Base-by-base conservation (phyloP, 495 filamentous ascomycete species). In the Pyrenopolyporus hunteri region DNA sequence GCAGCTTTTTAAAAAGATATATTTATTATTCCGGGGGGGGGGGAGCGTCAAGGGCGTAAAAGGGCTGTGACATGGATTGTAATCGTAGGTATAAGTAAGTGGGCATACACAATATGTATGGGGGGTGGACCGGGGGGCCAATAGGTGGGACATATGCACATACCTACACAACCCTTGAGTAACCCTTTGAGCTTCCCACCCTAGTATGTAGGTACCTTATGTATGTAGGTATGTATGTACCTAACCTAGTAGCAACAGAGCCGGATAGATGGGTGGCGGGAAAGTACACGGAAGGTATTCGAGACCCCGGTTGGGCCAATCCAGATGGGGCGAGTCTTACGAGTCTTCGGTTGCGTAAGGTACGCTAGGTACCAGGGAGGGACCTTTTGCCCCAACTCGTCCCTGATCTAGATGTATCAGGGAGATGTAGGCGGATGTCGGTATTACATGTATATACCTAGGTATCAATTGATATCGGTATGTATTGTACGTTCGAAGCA, bases 91-190 rank as follows among this genome's bases (percentile, higher is more conserved):
- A 39, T 14, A 29, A 29, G 9, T n/a, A n/a, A n/a, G n/a, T n/a
- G n/a, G n/a, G n/a, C n/a, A n/a, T n/a, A n/a, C n/a, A n/a, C n/a
- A n/a, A n/a, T n/a, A n/a, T n/a, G n/a, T 17, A 5, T 48, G 17
- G 16, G 23, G 33, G 57, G 63, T 62, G 63, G 63, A 47, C 58
- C 58, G 63, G 62, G 62, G 51, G 52, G 49, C 49, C 55, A 65
- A 50, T 40, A 39, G 62, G 62, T 65, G 62, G 62, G 62, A 65
- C 32, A 37, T 46, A 47, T 32, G n/a, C n/a, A n/a, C n/a, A n/a
- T n/a, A 63, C 54, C 58, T 50, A 48, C 55, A 39, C 46, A 20
- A 63, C 35, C 47, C 45, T 57, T 51, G n/a, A 19, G 31, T 14
- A 43, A 29, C 13, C 43, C 40, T 25, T 29, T 16, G 16, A 42